phyloP scores from a whole-genome alignment of 805 yeast genomes.

The Candida gorgasii region DNA sequence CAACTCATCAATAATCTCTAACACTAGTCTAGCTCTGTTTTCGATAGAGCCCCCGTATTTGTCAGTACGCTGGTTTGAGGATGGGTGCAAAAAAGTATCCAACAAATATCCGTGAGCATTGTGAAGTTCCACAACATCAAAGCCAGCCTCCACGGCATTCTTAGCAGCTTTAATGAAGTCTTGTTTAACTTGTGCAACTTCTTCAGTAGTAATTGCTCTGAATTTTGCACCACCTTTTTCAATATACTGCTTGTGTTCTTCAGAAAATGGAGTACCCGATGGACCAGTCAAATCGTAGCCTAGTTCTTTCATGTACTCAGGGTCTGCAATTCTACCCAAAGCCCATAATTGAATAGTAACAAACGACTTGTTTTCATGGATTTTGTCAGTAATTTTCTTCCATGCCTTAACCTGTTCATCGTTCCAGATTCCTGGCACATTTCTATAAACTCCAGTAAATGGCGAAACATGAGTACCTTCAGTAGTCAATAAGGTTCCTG shows the following conservation, averaged over 20 bases:
- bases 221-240: constrained; percentile 12
- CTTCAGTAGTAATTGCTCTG: constrained; percentile 21
- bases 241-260: constrained; percentile 19
- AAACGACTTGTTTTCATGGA: constrained; percentile 46
- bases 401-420: constrained; percentile 50
- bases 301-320: constrained; percentile 22
- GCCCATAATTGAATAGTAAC: constrained; percentile 55
- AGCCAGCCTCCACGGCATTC: constrained; percentile 32
- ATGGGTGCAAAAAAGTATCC: constrained; percentile 34
- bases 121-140: constrained; percentile 41
- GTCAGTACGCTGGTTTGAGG: constrained; percentile 31
- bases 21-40: constrained; percentile 33
- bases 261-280: constrained; percentile 18
- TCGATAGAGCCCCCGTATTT: constrained; percentile 36
- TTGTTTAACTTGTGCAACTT: constrained; percentile 20
- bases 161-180: constrained; percentile 28
- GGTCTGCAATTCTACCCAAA: constrained; percentile 44
- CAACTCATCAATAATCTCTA: constrained; percentile 38
- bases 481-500: constrained; percentile 31
- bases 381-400: constrained; percentile 46
- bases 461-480: constrained; percentile 35
- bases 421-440: constrained; percentile 52
- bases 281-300: constrained; percentile 22
- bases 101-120: constrained; percentile 41
- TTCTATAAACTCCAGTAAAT: constrained; percentile 38